Evolutionary conservation across 2,329 filamentous ascomycete genomes (phyloP), one percentile per base, ranked within the genome.

Genomic region (Immersiporthe knoxdaviesiana): DNA sequence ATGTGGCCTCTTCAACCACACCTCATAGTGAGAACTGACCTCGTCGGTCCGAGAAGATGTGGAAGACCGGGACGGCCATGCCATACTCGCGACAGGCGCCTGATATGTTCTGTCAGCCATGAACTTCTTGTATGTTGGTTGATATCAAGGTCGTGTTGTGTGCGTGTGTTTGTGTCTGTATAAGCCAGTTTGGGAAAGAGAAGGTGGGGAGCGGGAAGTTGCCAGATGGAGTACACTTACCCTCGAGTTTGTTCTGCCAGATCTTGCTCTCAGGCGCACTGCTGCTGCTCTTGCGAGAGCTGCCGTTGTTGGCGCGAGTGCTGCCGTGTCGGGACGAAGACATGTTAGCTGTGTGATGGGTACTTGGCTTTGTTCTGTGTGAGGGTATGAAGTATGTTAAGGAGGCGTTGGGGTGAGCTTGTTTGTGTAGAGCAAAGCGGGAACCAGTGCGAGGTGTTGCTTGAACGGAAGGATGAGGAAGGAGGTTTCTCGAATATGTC

Each of bases 211-310:
- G n/a, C n/a, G n/a, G n/a, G n/a, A n/a, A n/a, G n/a, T n/a, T n/a
- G n/a, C n/a, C n/a, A n/a, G n/a, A n/a, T n/a, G n/a, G n/a, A n/a
- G n/a, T n/a, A n/a, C n/a, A 11, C 44, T 39, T 72, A 79, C 78
- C 75, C 24, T 72, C 67, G 50, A 80, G 77, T 72, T 74, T 77
- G 63, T 77, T 71, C 66, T 79, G 78, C 79, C 78, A 80, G 12
- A 70, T 60, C 21, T 52, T 70, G 66, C 70, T 72, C 58, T 72
- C 71, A 35, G 71, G 68, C 24, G 69, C 65, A 68, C 75, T 75
- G 71, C 69, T 72, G 37, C 62, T 58, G 56, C 60, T 64, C 64
- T 72, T 66, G 24, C 67, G 59, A 12, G 67, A 67, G 27, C 64
- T 69, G 67, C 70, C 69, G 41, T 21, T 44, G 41, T 12, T 44